Evolutionary conservation across 2,329 filamentous ascomycete species (phyloP).

Genomic region (Apiospora saccharicola): DNA sequence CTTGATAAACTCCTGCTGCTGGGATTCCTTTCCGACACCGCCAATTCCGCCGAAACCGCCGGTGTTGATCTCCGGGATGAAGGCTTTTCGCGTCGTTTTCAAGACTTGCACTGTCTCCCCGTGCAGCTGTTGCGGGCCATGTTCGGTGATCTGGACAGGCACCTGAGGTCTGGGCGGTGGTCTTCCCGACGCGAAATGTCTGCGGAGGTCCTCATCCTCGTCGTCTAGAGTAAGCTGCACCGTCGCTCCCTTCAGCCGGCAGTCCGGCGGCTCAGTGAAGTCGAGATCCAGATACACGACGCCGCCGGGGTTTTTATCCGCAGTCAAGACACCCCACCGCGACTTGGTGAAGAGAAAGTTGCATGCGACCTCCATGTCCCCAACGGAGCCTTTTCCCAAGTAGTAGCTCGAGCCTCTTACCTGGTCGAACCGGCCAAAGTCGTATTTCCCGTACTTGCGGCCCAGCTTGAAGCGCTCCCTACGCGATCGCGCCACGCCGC

Average conservation of each 20-base stretch:
- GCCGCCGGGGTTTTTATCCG: slow-evolving; percentile 34
- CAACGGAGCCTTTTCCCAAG: slow-evolving; percentile 33
- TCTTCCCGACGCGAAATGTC: slow-evolving; percentile 8
- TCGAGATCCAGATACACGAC: slow-evolving; percentile 40
- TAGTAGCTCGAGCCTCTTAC: slow-evolving; percentile 30
- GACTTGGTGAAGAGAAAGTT: slow-evolving; percentile 40
- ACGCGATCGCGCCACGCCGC: background rate
- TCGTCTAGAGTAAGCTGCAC: slow-evolving; percentile 39
- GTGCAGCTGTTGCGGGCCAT: slow-evolving; percentile 36
- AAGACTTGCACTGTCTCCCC: slow-evolving; percentile 29
- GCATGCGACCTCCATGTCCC: slow-evolving; percentile 38
- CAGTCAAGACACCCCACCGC: slow-evolving; percentile 38
- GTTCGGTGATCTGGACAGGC: slow-evolving; percentile 37
- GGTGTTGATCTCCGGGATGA: slow-evolving; percentile 33
- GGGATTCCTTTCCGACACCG: slow-evolving; percentile 34
- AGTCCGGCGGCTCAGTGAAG: slow-evolving; percentile 36
- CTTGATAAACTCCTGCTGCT: slow-evolving; percentile 23
- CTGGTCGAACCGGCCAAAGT: slow-evolving; percentile 37
- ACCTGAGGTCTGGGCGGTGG: background rate
- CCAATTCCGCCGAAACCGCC: slow-evolving; percentile 33
- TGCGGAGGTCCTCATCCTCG: slow-evolving; percentile 32
- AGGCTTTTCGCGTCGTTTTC: slow-evolving; percentile 23
- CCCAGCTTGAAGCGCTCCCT: background rate
- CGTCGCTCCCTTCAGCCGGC: slow-evolving; percentile 36
- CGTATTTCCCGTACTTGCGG: slow-evolving; percentile 35